A percentile compares a stretch with the other conserved stretches of the same genome.
phyloP scores from a whole-genome alignment of 148 eudicot species.

The Nyssa sinensis region DNA sequence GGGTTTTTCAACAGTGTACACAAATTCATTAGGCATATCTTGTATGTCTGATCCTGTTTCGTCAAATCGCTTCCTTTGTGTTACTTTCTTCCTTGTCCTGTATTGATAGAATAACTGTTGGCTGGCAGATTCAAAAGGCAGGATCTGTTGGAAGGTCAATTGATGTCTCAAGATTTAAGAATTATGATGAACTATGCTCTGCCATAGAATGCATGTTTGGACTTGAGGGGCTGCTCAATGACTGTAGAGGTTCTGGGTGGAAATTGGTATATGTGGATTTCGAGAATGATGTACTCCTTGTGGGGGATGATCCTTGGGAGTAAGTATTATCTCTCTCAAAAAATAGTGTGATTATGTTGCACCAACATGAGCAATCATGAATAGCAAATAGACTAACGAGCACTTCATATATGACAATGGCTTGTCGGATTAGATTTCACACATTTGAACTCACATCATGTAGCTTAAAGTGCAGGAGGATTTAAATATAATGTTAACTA shows the following conservation, averaged over 20 bases:
- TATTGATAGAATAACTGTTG: neutral
- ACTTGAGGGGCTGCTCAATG: constrained; percentile 72
- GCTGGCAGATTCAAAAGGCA: constrained; percentile 84
- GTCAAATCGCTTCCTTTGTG: neutral
- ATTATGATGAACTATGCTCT: constrained; percentile 69
- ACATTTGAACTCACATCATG: no score
- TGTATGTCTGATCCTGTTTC: neutral
- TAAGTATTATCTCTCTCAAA: constrained; percentile 44
- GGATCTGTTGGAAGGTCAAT: constrained; percentile 98
- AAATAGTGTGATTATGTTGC: no score
- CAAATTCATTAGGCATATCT: no score
- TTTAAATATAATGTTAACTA: neutral
- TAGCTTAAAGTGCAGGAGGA: no score
- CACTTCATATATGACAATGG: no score
- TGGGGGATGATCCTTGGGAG: constrained; percentile 99
- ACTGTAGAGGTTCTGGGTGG: constrained; percentile 77
- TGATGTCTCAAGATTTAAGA: constrained; percentile 83
- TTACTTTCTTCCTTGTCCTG: neutral
- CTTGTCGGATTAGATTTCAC: no score
- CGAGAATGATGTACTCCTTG: constrained; percentile 89
- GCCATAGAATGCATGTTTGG: constrained; percentile 95
- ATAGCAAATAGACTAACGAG: no score
- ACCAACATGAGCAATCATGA: no score
- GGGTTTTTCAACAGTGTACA: neutral
- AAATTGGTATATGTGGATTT: constrained; percentile 92